Base-by-base conservation (phyloP, 1,284 basidiomycete species). In the Fomitopsis palustris region DNA sequence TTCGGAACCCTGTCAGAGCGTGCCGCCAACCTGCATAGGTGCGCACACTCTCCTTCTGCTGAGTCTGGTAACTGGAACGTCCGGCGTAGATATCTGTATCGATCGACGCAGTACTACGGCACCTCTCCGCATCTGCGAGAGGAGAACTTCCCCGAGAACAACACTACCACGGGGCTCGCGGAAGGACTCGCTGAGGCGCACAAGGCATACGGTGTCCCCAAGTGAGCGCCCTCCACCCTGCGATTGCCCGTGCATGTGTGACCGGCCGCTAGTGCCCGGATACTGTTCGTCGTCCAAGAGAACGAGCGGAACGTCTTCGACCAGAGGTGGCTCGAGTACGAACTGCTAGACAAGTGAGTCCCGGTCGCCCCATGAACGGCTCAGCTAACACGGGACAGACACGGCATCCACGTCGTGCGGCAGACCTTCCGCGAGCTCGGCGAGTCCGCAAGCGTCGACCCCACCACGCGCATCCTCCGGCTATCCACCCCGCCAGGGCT, bases 241-340 rank as follows among this genome's bases (percentile, higher is more conserved):
- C 35, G 29, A 16, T 8, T 31, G 49, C 49, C 19, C 33, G 16
- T n/a, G 49, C 49, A 19, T 21, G 19, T 12, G 16, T 21, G 33
- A 33, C 49, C 49, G 49, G 31, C 4, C 35, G 29, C 14, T 57
- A 91, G 88, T n/a, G 78, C 92, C 8, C 77, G 77, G 47, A 84
- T 99, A 19, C 79, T 99, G 2, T 95, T 98, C 66, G 93, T 98
- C 4, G 87, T 95, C 0, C 96, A 97, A 70, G 83, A 87, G 8
- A 83, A 86, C 27, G 97, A 99, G 73, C 82, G 96, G n/a, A 99
- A 99, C 71, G 84, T 96, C 0, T 99, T 98, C 70, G 96, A 99
- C 70, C 97, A 99, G 72, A 82, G 90, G 4, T 87, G 84, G 75
- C 74, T 99, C 16, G 94, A 98, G 74, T 96, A 94, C 65, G 87